Conservation (phyloP, 345 rosid species). For the Moricandia moricandioides region DNA sequence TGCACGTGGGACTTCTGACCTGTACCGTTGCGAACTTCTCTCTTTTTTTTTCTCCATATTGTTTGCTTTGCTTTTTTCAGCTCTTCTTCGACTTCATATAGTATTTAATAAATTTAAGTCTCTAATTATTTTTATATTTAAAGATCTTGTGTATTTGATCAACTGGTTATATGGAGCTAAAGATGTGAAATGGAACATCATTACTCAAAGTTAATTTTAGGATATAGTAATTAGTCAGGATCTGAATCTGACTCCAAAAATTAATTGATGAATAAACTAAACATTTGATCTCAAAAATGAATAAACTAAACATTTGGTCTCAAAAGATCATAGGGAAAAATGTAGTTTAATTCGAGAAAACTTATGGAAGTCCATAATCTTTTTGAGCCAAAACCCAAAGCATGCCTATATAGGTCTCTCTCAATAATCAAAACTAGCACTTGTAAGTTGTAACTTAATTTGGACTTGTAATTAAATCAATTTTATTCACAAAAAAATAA, state of each 20-base stretch:
- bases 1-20: constrained; percentile 55
- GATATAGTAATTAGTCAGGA: background rate
- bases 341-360: background rate
- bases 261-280: constrained; percentile 1
- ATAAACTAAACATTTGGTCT: too few species aligned
- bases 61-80: background rate
- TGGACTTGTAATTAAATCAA: background rate
- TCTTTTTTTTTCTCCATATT: too few species aligned
- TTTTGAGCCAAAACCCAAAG: background rate
- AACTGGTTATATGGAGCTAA: background rate
- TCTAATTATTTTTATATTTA: background rate
- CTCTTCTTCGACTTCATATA: too few species aligned
- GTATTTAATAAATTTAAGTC: too few species aligned
- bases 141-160: background rate
- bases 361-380: background rate
- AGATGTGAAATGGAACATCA: background rate
- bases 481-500: background rate
- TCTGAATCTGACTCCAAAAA: background rate
- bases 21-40: constrained; percentile 33
- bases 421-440: background rate
- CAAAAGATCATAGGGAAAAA: background rate
- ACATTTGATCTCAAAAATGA: background rate
- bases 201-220: background rate
- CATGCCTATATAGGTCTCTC: background rate
- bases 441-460: background rate